Base-by-base conservation (phyloP, 495 filamentous ascomycete species). In the Usnea hakonensis region DNA sequence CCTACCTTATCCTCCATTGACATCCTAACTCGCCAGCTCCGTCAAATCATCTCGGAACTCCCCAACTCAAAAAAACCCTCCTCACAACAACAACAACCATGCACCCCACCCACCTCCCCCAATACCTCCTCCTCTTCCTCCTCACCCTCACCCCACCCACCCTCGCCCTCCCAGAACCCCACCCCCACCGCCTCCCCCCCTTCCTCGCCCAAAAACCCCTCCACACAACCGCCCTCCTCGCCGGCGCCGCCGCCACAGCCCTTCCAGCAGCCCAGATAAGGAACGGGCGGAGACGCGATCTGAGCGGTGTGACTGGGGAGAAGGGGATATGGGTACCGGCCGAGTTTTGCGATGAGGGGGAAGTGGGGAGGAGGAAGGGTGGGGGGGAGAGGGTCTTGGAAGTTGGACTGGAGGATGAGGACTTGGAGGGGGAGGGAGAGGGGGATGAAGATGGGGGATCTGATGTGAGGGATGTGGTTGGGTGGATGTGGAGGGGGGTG, bases 191-290 rank as follows among this genome's bases (percentile, higher is more conserved):
- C 52, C 41, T 64, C 43, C 57, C 57, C 16, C 37, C 52, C 16
- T 65, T 60, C 61, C 41, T 50, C 17, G 46, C 60, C 21, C 63
- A 68, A 26, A 60, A 57, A 58, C 66, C 66, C 5, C n/a, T 68
- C 21, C 66, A 65, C 57, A 68, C 66, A 3, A 63, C 56, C 40
- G 66, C 64, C 0, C 57, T 68, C 21, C 63, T 68, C 30, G 66
- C 66, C 40, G 63, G 66, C 35, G 65, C 62, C 23, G 65, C 65
- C 21, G 65, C 65, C 13, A 62, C 60, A 43, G 53, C 64, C 0
- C n/a, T 50, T 2, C 13, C 64, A 1, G 26, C 35, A 7, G 13
- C 41, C 1, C 19, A 16, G 13, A 8, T 32, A 0, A 21, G n/a
- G 6, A 10, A 17, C 3, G 32, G 53, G 6, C 26, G 38, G 54